phyloP scores from a whole-genome alignment of 371 early-diverging fungal species.

The Mortierella sp. region DNA sequence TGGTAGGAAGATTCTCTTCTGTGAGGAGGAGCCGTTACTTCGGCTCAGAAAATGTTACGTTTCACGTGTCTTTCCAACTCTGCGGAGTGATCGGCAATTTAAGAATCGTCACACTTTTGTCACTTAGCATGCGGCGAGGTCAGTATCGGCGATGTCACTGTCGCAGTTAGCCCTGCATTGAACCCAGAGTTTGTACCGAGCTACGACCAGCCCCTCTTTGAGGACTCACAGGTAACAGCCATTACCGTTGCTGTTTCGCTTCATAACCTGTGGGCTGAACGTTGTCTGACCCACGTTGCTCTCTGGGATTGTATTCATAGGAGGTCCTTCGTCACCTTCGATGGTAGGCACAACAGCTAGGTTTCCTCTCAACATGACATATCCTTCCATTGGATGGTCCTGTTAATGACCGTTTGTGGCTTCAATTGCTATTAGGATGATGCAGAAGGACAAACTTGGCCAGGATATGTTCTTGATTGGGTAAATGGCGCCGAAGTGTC shows the following conservation, averaged over 20 bases:
- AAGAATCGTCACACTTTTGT: background rate
- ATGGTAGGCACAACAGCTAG: constrained; percentile 60
- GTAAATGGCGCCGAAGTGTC: too few relatives aligned
- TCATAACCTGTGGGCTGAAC: too few relatives aligned
- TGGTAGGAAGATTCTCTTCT: constrained; percentile 12
- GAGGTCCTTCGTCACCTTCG: constrained; percentile 78
- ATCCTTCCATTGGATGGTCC: too few relatives aligned
- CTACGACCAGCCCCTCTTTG: constrained; percentile 68
- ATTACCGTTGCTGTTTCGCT: too few relatives aligned
- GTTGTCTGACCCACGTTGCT: background rate
- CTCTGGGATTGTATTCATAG: constrained; percentile 54
- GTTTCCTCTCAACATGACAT: too few relatives aligned
- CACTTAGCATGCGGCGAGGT: constrained; percentile 48
- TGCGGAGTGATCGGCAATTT: background rate
- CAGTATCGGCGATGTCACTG: constrained; percentile 72
- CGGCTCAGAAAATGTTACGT: too few relatives aligned
- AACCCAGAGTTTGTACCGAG: constrained; percentile 78
- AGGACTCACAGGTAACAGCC: constrained; percentile 70
- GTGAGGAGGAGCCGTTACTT: too few relatives aligned
- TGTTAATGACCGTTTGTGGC: too few relatives aligned
- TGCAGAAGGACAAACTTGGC: constrained; percentile 78
- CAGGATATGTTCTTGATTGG: constrained; percentile 91
- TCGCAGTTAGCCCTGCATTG: constrained; percentile 63
- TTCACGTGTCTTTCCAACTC: constrained; percentile 43
- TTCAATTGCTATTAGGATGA: too few relatives aligned